These are phyloP conservation scores for Didymella sp. DNA, from an alignment of 2,329 filamentous ascomycete species.

Conservation along the genomic window DNA sequence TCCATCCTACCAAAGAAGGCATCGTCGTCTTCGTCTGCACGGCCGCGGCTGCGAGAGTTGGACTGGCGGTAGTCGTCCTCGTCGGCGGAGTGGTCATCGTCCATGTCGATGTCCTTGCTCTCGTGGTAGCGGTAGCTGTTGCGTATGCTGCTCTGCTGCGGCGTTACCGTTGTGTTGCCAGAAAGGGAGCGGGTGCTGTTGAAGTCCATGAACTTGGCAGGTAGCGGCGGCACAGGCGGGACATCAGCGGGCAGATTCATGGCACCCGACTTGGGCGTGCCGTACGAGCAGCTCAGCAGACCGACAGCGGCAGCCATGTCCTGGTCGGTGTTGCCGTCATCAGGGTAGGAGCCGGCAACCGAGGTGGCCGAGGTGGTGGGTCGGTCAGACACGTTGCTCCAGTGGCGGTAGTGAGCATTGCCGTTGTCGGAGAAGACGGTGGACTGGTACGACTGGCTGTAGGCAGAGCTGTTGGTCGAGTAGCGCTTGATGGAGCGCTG, in stretches of 20 bases:
- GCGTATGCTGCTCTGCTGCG: conserved; percentile 66
- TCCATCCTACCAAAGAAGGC: conserved; percentile 98
- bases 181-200: conserved; percentile 62
- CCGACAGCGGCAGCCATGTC: conserved; percentile 91
- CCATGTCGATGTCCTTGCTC: conserved; percentile 58
- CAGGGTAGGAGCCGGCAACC: conserved; percentile 69
- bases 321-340: conserved; percentile 73
- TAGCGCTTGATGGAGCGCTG: conserved; percentile 52
- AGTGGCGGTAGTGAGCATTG: conserved; percentile 69
- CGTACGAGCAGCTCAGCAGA: conserved; percentile 88
- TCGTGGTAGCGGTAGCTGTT: conserved; percentile 65
- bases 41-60: conserved; percentile 56
- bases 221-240: conserved; percentile 86
- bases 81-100: conserved; percentile 66
- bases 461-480: conserved; percentile 58
- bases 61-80: conserved; percentile 68
- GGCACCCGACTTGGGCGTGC: conserved; percentile 73
- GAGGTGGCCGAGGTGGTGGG: conserved; percentile 73
- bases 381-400: conserved; percentile 72
- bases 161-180: conserved; percentile 61
- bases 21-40: conserved; percentile 89
- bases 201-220: conserved; percentile 74
- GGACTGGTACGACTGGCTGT: conserved; percentile 84
- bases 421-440: conserved; percentile 63
- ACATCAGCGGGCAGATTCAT: conserved; percentile 72